These are phyloP conservation scores for Cystobasidium slooffiae DNA, from an alignment of 1,284 basidiomycete genomes.

Conservation along the genomic window DNA sequence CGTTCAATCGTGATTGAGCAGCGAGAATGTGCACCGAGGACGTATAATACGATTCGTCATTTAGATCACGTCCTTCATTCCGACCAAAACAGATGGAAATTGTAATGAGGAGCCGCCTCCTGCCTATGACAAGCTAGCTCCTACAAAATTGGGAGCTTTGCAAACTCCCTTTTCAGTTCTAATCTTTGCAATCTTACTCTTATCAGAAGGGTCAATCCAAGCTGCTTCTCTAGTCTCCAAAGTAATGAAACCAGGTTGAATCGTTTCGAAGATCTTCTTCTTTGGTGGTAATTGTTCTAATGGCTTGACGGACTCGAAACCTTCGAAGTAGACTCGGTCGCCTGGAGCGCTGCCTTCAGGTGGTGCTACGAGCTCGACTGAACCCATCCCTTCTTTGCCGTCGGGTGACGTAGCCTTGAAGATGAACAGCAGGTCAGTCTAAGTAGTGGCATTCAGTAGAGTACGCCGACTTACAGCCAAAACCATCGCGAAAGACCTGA, in stretches of 20 bases:
- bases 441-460: neutral
- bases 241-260: slow-evolving; percentile 81
- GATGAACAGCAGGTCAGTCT: neutral
- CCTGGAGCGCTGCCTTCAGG: slow-evolving; percentile 84
- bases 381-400: slow-evolving; percentile 67
- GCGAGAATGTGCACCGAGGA: no score
- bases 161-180: slow-evolving; percentile 82
- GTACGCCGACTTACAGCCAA: slow-evolving; percentile 68
- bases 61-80: no score
- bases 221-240: slow-evolving; percentile 82
- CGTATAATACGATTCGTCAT: no score
- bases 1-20: no score
- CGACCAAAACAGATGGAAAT: no score
- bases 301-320: slow-evolving; percentile 57
- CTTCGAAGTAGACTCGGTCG: slow-evolving; percentile 91
- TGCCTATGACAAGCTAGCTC: slow-evolving; percentile 78
- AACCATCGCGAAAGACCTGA: slow-evolving; percentile 96
- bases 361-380: slow-evolving; percentile 83
- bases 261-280: slow-evolving; percentile 95
- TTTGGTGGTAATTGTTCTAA: slow-evolving; percentile 65
- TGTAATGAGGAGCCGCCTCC: no score
- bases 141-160: slow-evolving; percentile 76
- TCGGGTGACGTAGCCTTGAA: slow-evolving; percentile 79
- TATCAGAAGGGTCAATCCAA: slow-evolving; percentile 83
- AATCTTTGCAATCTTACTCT: slow-evolving; percentile 75